Base-by-base conservation (phyloP, 2,329 filamentous ascomycete genomes). In the Penicillium sp. region DNA sequence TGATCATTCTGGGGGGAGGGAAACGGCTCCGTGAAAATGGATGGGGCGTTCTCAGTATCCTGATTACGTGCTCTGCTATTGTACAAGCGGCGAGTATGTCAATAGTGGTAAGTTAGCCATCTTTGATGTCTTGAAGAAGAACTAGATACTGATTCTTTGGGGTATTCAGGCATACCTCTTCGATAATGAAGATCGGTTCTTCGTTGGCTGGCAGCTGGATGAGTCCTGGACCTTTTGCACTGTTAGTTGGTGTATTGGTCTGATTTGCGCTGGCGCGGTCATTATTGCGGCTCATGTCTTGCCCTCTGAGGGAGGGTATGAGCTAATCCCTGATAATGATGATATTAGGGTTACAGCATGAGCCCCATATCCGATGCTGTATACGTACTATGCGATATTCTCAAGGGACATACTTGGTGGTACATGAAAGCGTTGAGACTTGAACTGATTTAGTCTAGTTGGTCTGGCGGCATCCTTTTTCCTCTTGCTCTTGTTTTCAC, bases 271-370 rank as follows among this genome's bases (percentile, higher is more conserved):
- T 0, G 69, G 80, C 14, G 86, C 84, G 13, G 79, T 97, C 53
- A 79, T 83, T 1, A 76, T 86, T 11, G 89, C 90, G 1, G 89
- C 88, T 5, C 85, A 87, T 57, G 74, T 89, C 22, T 79, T 96
- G 44, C 89, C 91, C 1, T 83, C 86, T 0, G 93, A 97, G 72
- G 90, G 90, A 68, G 93, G 91, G 55, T 97, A 96, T 77, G 90
- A 96, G 72, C 84, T 90, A 60, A 91, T 87, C 70, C 86, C 79
- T 8, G 77, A 79, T 52, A 68, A 71, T 55, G 65, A 67, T 49
- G 45, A 45, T 11, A 37, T 65, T 7, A 54, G 53, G 2, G 55
- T 55, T 37, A 42, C 33, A 35, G 62, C 53, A 48, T 58, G 33
- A 46, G 8, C 14, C 24, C n/a, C 3, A 29, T 16, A n/a, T 42